Percentiles rank a stretch among this genome's conserved stretches.
phyloP scores from a whole-genome alignment of 2,329 filamentous ascomycete genomes.

The Aureobasidium sp. region DNA sequence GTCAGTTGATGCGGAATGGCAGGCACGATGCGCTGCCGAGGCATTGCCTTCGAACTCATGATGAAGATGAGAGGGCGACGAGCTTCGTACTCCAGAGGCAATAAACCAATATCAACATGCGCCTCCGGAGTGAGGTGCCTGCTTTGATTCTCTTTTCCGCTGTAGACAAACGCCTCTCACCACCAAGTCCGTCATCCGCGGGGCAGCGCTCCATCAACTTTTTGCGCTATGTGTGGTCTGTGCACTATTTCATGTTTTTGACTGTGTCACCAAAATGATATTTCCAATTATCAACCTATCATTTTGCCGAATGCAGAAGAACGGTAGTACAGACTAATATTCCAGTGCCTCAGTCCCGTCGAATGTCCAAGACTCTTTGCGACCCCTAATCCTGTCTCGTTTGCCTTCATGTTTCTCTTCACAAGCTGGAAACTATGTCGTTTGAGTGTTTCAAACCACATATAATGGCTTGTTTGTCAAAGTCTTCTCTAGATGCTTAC shows the following conservation, averaged over 20 bases:
- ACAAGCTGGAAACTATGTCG: not conserved
- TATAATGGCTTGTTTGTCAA: not conserved
- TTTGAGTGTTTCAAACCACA: not conserved
- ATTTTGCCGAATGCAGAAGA: not conserved
- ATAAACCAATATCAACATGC: slow-evolving; percentile 10
- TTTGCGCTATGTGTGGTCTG: slow-evolving; percentile 1
- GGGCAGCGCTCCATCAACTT: slow-evolving; percentile 5
- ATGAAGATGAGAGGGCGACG: not conserved
- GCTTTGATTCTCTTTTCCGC: not conserved
- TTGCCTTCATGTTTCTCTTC: not conserved
- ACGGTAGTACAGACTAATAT: not conserved
- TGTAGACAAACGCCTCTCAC: slow-evolving; percentile 1
- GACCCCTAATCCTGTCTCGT: not conserved
- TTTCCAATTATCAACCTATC: not conserved
- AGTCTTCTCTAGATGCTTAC: not conserved
- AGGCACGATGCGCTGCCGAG: slow-evolving; percentile 11
- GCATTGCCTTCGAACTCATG: slow-evolving; percentile 7
- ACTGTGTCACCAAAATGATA: not conserved
- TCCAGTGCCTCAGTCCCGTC: not conserved
- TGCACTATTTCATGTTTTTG: not conserved
- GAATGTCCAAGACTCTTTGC: not conserved
- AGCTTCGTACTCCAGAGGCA: slow-evolving; percentile 10
- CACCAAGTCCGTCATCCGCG: slow-evolving; percentile 6
- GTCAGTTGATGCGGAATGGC: slow-evolving; percentile 9
- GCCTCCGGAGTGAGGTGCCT: slow-evolving; percentile 12